Base-by-base conservation (phyloP, 2,329 filamentous ascomycete genomes). In the Sclerotinia trifoliorum region DNA sequence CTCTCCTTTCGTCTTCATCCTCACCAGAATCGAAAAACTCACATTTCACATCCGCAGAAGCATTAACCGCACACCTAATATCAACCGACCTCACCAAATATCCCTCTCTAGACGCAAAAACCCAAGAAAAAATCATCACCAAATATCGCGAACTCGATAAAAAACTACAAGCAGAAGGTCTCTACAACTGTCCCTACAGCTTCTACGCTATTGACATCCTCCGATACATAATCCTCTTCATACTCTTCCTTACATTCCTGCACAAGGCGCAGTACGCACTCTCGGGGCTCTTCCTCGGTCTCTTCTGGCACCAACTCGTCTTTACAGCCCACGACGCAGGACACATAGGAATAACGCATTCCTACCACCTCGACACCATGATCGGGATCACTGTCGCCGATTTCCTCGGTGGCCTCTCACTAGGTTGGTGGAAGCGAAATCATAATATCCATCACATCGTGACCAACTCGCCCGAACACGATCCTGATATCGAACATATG, bases 381-480 rank as follows among this genome's bases (percentile, higher is more conserved):
- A 92, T 98, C 71, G 94, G 93, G 60, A 97, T 98, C 75, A 80
- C 96, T 72, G 90, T 97, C 74, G 93, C 94, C 65, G 90, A 97
- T 78, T 98, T 90, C 74, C 81, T 95, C 21, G 95, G 95, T 49
- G 95, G 95, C 0, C 80, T 99, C 39, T 97, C 93, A 29, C 81
- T 97, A 66, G 92, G 94, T 51, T 98, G 95, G 95, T 99, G 94
- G 94, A 98, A 98, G 80, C 86, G 88, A 70, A 97, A 89, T 77
- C 94, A 98, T 80, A 98, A 98, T 76, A 93, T 97, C 11, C 94
- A 98, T 78, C 94, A 98, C 77, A 93, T 98, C 73, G 90, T 97
- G 64, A 98, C 94, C 19, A 98, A 98, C 78, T 90, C 90, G 54
- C 92, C 94, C 19, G 94, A 97, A 78, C 94, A 98, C 77, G 94